A percentile compares a stretch with the other conserved stretches of the same genome.
Conservation (phyloP, 2,329 filamentous ascomycete species). For the Rutstroemia sp. region DNA sequence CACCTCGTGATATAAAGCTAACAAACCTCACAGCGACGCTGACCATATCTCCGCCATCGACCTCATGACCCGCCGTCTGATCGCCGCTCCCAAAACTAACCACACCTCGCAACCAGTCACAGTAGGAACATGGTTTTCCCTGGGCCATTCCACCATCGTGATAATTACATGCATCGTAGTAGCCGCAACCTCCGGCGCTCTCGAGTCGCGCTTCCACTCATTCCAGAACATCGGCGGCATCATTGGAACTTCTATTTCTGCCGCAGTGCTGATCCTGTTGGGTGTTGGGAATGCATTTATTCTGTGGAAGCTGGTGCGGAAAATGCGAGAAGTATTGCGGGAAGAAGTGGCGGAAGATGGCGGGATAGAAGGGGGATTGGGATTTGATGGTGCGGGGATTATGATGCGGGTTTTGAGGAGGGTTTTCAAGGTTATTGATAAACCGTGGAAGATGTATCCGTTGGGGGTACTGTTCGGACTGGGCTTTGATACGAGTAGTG, state of each 20-base stretch:
- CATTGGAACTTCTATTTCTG: conserved; percentile 81
- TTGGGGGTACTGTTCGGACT: conserved; percentile 83
- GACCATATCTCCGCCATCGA: conserved; percentile 88
- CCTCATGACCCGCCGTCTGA: conserved; percentile 82
- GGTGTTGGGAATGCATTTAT: conserved; percentile 84
- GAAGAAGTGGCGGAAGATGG: conserved; percentile 21
- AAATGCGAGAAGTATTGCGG: conserved; percentile 57
- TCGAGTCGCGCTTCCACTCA: conserved; percentile 71
- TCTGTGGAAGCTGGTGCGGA: conserved; percentile 64
- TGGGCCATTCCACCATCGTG: conserved; percentile 91
- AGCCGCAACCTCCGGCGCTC: conserved; percentile 78
- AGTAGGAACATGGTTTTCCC: conserved; percentile 88
- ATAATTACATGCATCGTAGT: conserved; percentile 86
- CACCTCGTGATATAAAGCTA: neutral
- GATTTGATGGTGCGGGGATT: conserved; percentile 70
- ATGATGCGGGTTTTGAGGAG: conserved; percentile 63
- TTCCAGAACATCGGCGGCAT: conserved; percentile 80
- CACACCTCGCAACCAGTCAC: conserved; percentile 67
- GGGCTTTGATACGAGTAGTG: conserved; percentile 91
- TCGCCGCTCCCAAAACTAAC: conserved; percentile 53
- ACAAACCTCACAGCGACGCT: conserved; percentile 49
- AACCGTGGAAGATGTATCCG: conserved; percentile 94
- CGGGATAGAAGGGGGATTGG: conserved; percentile 37
- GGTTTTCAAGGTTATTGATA: conserved; percentile 67
- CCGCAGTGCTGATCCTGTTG: conserved; percentile 73